These are phyloP conservation scores for Kwoniella sp. DNA, from an alignment of 768 basidiomycete genomes.

Conservation along the genomic window DNA sequence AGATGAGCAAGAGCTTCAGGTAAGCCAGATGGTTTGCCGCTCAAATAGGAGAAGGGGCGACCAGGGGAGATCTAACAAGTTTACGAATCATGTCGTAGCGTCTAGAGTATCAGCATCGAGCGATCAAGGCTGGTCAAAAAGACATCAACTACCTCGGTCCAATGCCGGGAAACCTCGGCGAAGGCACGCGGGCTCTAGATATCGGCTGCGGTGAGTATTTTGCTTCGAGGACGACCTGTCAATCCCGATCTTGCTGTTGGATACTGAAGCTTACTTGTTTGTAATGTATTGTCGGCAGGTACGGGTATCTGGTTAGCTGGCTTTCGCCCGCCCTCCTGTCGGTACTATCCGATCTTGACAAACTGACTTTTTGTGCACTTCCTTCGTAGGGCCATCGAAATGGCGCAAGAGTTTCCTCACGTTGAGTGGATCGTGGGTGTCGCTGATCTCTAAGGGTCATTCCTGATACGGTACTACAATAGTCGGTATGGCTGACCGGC, in stretches of 20 bases:
- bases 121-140: slow-evolving; percentile 25
- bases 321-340: not conserved
- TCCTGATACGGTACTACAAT: too few relatives aligned
- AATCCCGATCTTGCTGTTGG: too few relatives aligned
- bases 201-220: slow-evolving; percentile 26
- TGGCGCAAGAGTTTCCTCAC: slow-evolving; percentile 30
- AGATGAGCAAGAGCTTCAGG: slow-evolving; percentile 25
- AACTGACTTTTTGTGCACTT: not conserved
- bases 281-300: too few relatives aligned
- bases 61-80: too few relatives aligned
- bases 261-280: too few relatives aligned
- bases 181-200: slow-evolving; percentile 19
- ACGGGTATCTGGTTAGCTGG: slow-evolving; percentile 27
- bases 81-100: not conserved
- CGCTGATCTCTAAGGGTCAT: too few relatives aligned
- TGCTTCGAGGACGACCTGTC: too few relatives aligned
- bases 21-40: not conserved
- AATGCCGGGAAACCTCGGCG: slow-evolving; percentile 12
- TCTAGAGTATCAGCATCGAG: slow-evolving; percentile 27
- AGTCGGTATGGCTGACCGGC: not conserved
- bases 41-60: too few relatives aligned
- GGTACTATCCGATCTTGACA: too few relatives aligned
- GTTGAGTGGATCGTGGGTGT: slow-evolving; percentile 26
- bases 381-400: slow-evolving; percentile 25
- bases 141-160: slow-evolving; percentile 29